These are phyloP conservation scores for Talaromyces sp. DNA, from an alignment of 2,329 filamentous ascomycete genomes.

Conservation along the genomic window DNA sequence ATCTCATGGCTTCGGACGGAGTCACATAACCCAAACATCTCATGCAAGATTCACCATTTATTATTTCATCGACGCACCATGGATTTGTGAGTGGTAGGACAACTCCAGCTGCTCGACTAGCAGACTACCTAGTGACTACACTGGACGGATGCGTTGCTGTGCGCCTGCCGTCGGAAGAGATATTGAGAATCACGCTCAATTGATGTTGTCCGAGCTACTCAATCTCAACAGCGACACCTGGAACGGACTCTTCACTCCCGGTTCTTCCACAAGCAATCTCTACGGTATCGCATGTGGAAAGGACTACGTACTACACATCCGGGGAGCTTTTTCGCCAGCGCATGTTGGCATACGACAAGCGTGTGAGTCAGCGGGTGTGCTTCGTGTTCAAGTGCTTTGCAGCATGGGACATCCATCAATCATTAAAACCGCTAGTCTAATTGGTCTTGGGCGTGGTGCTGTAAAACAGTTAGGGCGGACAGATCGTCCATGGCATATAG, in stretches of 20 bases:
- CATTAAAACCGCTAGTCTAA: conserved; percentile 3
- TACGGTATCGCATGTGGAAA: conserved; percentile 7
- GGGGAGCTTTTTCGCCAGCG: neutral
- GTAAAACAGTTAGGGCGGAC: conserved; percentile 3
- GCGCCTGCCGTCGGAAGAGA: conserved; percentile 3
- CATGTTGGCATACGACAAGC: neutral
- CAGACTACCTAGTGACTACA: conserved; percentile 6
- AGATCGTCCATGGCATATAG: conserved; percentile 2
- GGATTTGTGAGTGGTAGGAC: conserved; percentile 9
- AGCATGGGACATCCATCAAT: conserved; percentile 8
- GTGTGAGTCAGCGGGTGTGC: conserved; percentile 1
- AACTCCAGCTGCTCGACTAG: neutral
- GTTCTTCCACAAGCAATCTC: conserved; percentile 10
- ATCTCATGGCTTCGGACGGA: neutral
- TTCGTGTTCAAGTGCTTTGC: conserved; percentile 1
- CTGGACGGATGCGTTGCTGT: conserved; percentile 11
- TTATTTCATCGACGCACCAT: neutral
- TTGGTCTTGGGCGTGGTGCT: neutral
- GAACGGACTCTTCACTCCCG: conserved; percentile 7
- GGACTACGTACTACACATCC: neutral
- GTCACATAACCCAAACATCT: neutral
- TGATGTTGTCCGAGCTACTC: conserved; percentile 4
- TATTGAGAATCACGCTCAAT: conserved; percentile 3
- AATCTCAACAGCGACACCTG: neutral
- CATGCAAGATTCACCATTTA: neutral